These are phyloP conservation scores for Pestalotiopsis sp. DNA, from an alignment of 2,329 filamentous ascomycete genomes.

Conservation along the genomic window DNA sequence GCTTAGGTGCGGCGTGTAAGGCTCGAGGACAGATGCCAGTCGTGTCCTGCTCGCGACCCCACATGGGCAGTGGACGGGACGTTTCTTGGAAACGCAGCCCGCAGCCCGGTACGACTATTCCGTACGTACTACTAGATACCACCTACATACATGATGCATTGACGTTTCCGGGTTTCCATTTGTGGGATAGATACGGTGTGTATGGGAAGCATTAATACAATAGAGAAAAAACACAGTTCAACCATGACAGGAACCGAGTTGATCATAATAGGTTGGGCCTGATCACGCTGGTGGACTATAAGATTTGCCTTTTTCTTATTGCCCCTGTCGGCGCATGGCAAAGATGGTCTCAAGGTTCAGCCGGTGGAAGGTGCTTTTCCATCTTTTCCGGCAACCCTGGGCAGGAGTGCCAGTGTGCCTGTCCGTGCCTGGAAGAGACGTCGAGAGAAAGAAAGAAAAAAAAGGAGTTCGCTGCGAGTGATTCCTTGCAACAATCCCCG, in stretches of 20 bases:
- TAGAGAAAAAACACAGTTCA: not conserved
- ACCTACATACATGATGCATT: not conserved
- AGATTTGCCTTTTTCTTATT: not conserved
- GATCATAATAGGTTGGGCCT: not conserved
- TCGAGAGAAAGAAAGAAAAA: not conserved
- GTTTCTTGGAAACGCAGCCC: not conserved
- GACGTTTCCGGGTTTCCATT: not conserved
- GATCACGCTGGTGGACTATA: not conserved
- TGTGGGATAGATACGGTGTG: not conserved
- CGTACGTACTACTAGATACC: not conserved
- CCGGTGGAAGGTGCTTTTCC: not conserved
- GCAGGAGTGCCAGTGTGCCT: not conserved
- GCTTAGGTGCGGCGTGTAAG: not conserved
- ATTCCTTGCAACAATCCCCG: not conserved
- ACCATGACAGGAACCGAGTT: not conserved
- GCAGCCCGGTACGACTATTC: not conserved
- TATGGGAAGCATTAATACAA: not conserved
- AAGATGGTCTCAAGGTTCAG: not conserved
- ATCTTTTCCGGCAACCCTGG: not conserved
- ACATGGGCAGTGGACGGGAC: not conserved
- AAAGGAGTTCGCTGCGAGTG: not conserved
- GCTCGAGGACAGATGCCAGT: constrained; percentile 1
- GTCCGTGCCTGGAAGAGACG: not conserved
- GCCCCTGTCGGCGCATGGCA: not conserved
- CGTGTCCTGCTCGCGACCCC: not conserved